These are phyloP conservation scores for Arachnopeziza araneosa DNA, from an alignment of 2,329 filamentous ascomycete species.

Conservation along the genomic window DNA sequence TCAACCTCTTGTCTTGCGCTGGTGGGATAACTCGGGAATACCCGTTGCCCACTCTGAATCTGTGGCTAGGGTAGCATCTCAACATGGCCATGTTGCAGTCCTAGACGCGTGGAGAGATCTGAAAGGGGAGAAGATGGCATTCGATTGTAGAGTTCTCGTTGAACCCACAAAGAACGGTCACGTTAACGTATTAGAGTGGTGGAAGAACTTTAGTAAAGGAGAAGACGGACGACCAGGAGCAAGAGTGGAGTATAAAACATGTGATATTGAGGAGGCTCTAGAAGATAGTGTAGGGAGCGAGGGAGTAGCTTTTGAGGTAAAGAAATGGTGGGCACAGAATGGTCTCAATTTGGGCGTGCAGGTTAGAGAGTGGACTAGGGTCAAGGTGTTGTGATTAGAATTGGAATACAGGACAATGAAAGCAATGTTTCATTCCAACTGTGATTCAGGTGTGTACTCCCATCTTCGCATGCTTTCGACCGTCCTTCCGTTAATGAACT, in stretches of 20 bases:
- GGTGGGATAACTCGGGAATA: slow-evolving; percentile 83
- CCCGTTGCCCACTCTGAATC: slow-evolving; percentile 74
- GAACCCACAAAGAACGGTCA: slow-evolving; percentile 85
- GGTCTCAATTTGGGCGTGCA: slow-evolving; percentile 63
- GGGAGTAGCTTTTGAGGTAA: slow-evolving; percentile 62
- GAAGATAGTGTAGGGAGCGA: slow-evolving; percentile 68
- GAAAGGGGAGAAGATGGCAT: slow-evolving; percentile 69
- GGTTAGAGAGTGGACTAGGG: slow-evolving; percentile 68
- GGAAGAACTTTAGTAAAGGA: slow-evolving; percentile 60
- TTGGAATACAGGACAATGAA: not conserved
- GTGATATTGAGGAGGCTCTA: slow-evolving; percentile 89
- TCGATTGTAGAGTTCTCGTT: slow-evolving; percentile 77
- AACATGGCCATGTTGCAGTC: slow-evolving; percentile 78
- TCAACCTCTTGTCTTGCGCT: slow-evolving; percentile 69
- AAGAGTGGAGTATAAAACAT: slow-evolving; percentile 86
- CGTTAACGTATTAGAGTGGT: slow-evolving; percentile 84
- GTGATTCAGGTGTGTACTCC: not conserved
- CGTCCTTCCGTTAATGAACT: not conserved
- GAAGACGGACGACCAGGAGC: slow-evolving; percentile 49
- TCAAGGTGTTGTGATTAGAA: slow-evolving; percentile 39
- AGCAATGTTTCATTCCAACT: not conserved
- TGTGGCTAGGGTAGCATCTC: slow-evolving; percentile 77
- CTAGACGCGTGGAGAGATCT: slow-evolving; percentile 76
- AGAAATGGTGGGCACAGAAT: slow-evolving; percentile 81
- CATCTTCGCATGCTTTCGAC: not conserved